phyloP scores from a whole-genome alignment of 78 protist genomes.

The Protostelium mycophagum region DNA sequence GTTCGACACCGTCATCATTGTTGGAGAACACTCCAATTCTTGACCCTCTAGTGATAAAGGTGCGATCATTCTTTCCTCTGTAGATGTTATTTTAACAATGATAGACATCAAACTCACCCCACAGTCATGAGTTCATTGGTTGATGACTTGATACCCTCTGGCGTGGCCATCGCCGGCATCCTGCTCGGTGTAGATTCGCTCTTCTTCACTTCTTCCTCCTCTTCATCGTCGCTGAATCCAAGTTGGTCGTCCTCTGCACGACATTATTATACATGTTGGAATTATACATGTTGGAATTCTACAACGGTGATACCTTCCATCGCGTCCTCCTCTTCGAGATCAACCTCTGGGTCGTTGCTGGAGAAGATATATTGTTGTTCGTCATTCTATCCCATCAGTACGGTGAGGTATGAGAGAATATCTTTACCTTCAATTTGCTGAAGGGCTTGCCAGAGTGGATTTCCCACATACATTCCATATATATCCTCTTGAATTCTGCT shows the following conservation, averaged over 20 bases:
- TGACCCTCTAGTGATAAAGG: constrained; percentile 59
- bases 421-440: background rate
- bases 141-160: background rate
- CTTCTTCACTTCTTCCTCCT: background rate
- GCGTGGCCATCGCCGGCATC: background rate
- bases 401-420: background rate
- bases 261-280: no score
- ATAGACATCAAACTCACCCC: background rate
- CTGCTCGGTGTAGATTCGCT: no score
- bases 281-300: no score
- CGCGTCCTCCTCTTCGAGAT: background rate
- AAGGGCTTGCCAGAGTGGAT: background rate
- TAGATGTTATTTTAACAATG: background rate
- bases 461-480: background rate
- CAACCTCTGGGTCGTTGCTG: background rate
- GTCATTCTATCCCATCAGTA: background rate
- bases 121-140: background rate
- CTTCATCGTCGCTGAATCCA: background rate
- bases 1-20: constrained; percentile 37
- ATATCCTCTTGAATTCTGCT: background rate
- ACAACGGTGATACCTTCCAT: no score
- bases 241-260: background rate
- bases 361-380: background rate
- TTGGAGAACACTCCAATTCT: constrained; percentile 60
- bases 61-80: constrained; percentile 31